These are phyloP conservation scores for Boletus rubroflammeus DNA, from an alignment of 768 basidiomycete species.

Conservation along the genomic window DNA sequence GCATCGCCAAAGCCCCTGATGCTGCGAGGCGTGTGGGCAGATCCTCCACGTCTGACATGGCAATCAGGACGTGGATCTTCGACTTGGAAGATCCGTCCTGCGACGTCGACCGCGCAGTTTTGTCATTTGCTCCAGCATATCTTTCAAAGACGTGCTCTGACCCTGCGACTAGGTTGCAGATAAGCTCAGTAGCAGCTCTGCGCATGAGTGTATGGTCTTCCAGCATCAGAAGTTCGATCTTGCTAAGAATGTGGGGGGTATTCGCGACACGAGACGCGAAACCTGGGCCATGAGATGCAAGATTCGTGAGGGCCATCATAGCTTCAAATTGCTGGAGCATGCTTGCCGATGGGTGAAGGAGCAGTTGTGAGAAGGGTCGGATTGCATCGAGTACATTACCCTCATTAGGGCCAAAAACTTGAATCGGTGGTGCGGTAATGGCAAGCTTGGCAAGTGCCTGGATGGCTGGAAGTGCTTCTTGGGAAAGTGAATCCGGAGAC, in stretches of 20 bases:
- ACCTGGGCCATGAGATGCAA: conserved; percentile 73
- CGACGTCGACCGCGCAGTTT: conserved; percentile 42
- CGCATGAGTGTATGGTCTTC: conserved; percentile 82
- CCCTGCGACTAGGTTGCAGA: conserved; percentile 86
- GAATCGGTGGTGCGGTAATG: conserved; percentile 86
- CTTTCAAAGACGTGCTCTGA: conserved; percentile 72
- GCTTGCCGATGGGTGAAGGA: conserved; percentile 64
- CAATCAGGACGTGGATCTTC: conserved; percentile 77
- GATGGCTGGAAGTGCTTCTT: conserved; percentile 49
- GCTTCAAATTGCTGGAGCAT: conserved; percentile 88
- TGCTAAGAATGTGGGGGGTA: conserved; percentile 56
- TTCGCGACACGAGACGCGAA: conserved; percentile 65
- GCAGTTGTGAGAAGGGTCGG: conserved; percentile 69
- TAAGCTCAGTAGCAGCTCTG: conserved; percentile 83
- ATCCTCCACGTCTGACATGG: conserved; percentile 86
- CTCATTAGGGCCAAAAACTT: conserved; percentile 85
- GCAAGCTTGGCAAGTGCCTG: conserved; percentile 92
- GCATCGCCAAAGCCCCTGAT: conserved; percentile 80
- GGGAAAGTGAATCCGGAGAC: conserved; percentile 22
- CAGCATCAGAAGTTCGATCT: conserved; percentile 68
- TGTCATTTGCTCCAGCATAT: conserved; percentile 50
- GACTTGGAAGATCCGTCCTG: conserved; percentile 37
- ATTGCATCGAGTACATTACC: conserved; percentile 79
- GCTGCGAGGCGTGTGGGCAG: conserved; percentile 83
- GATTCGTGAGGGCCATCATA: conserved; percentile 94